Conservation (phyloP, 192 early-diverging fungal species). For the Lobosporangium transversale region DNA sequence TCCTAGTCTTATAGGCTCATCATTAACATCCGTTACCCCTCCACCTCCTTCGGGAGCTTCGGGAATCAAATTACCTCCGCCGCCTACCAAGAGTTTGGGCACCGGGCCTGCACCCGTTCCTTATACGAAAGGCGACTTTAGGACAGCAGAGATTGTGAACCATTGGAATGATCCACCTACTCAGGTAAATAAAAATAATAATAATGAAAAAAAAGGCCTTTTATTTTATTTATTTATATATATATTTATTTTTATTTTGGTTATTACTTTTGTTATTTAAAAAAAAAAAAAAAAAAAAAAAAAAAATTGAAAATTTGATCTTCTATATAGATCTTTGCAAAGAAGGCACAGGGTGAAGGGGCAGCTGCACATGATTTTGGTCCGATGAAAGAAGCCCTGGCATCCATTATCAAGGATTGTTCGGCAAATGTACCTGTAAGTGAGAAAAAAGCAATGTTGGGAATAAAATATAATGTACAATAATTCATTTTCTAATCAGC, state of each 20-base stretch:
- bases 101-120: conserved; percentile 11
- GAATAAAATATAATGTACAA: no score
- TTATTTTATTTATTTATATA: neutral
- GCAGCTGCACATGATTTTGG: conserved; percentile 31
- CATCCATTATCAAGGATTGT: conserved; percentile 42
- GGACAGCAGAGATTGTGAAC: conserved; percentile 56
- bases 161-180: conserved; percentile 68
- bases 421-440: conserved; percentile 36
- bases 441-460: neutral
- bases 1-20: conserved; percentile 26
- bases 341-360: conserved; percentile 7
- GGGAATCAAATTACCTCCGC: conserved; percentile 39
- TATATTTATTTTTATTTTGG: no score
- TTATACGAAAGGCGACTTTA: conserved; percentile 56
- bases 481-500: no score
- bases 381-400: conserved; percentile 31
- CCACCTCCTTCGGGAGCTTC: conserved; percentile 7
- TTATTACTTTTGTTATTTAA: no score
- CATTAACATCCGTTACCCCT: conserved; percentile 4
- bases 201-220: neutral
- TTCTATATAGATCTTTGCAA: conserved; percentile 44
- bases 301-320: neutral
- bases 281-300: neutral
- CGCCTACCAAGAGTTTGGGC: conserved; percentile 26
- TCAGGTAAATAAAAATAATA: conserved; percentile 32